Percentiles rank a stretch among this genome's conserved stretches.
These are phyloP conservation scores for Debaryomyces castellii DNA, from an alignment of 805 yeast species.

Conservation along the genomic window DNA sequence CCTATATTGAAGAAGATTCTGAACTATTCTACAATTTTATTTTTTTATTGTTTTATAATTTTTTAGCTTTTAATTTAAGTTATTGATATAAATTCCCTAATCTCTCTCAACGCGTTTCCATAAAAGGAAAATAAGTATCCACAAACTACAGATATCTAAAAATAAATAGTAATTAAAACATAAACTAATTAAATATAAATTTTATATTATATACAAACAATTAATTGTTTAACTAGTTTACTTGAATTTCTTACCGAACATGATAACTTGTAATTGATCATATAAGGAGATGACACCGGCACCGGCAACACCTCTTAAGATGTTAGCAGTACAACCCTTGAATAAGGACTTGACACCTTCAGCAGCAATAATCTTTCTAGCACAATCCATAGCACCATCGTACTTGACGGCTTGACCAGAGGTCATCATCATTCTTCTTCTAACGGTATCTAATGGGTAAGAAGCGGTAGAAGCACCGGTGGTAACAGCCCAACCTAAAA, in stretches of 20 bases:
- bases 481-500: conserved; percentile 96
- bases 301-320: conserved; percentile 99
- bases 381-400: conserved; percentile 92
- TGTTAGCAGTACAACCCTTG: conserved; percentile 99
- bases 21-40: neutral
- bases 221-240: conserved; percentile 26
- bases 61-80: too few relatives aligned
- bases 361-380: conserved; percentile 88
- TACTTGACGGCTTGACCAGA: conserved; percentile 98
- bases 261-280: conserved; percentile 92
- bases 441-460: conserved; percentile 98
- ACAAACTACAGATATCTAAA: neutral
- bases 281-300: conserved; percentile 98
- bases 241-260: conserved; percentile 95
- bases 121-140: too few relatives aligned
- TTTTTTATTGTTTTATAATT: neutral
- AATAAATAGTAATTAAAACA: conserved; percentile 4
- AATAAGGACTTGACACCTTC: conserved; percentile 92
- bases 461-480: conserved; percentile 98
- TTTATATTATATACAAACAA: conserved; percentile 6
- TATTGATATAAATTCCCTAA: too few relatives aligned
- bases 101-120: too few relatives aligned
- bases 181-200: conserved; percentile 6
- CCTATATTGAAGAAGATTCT: neutral
- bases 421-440: conserved; percentile 99